A percentile compares a stretch with the other conserved stretches of the same genome.
Conservation (phyloP, 2,329 filamentous ascomycete species). For the Ophiostoma sp. region DNA sequence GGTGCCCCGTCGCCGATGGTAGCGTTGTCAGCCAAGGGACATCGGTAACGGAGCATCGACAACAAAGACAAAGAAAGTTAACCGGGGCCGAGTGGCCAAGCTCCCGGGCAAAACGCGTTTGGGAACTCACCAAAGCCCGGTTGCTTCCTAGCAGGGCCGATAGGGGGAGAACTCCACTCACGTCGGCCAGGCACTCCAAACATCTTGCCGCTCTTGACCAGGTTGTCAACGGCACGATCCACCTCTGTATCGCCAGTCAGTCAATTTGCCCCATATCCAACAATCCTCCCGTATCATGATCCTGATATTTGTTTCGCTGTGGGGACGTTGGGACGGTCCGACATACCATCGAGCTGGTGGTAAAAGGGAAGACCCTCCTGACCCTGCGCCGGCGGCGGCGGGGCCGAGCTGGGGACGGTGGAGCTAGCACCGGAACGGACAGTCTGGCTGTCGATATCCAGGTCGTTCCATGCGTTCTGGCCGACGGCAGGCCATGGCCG, state of each 20-base stretch:
- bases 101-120: constrained; percentile 33
- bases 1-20: background rate
- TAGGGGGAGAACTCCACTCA: constrained; percentile 71
- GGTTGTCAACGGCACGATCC: constrained; percentile 90
- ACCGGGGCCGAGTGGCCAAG: constrained; percentile 28
- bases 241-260: constrained; percentile 64
- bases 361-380: constrained; percentile 35
- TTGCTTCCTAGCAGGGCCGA: constrained; percentile 53
- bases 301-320: background rate
- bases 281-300: background rate
- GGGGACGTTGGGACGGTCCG: background rate
- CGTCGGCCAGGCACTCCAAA: constrained; percentile 71
- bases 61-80: background rate
- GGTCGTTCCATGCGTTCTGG: constrained; percentile 35
- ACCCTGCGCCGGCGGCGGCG: constrained; percentile 30
- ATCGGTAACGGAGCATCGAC: background rate
- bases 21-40: constrained; percentile 10
- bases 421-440: constrained; percentile 39
- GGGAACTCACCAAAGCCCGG: constrained; percentile 58
- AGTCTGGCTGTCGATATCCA: constrained; percentile 33
- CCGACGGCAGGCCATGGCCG: constrained; percentile 35
- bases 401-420: constrained; percentile 39
- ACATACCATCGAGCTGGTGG: constrained; percentile 43
- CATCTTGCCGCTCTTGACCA: constrained; percentile 95
- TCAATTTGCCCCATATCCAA: background rate